Evolutionary conservation across 306 rosid genomes (phyloP).

Genomic region (Urtica urens): DNA sequence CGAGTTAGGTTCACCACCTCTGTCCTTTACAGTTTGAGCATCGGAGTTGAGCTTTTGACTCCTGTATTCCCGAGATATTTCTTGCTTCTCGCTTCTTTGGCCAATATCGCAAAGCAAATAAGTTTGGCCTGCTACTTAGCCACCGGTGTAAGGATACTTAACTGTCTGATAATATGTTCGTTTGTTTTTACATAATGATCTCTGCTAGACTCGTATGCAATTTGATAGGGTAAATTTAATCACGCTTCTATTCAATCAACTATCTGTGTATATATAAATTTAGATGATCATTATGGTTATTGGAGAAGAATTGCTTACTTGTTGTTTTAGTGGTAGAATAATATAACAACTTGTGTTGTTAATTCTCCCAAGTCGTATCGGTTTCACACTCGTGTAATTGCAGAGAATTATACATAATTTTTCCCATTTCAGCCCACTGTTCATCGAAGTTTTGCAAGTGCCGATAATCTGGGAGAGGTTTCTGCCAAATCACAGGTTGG

Average conservation of each 20-base stretch:
- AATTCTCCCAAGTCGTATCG: too few species aligned
- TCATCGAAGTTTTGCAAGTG: constrained; percentile 82
- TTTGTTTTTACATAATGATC: background rate
- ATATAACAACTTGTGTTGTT: background rate
- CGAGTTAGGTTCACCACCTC: constrained; percentile 83
- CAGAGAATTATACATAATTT: too few species aligned
- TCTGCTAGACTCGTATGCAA: too few species aligned
- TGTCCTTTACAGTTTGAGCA: constrained; percentile 58
- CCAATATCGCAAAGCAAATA: constrained; percentile 85
- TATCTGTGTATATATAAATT: too few species aligned
- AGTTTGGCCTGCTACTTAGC: constrained; percentile 81
- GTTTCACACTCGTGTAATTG: constrained; percentile 14
- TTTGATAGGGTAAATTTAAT: too few species aligned
- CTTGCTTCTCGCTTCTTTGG: constrained; percentile 78
- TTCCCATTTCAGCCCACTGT: constrained; percentile 63
- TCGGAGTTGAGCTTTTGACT: constrained; percentile 85
- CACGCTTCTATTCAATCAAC: too few species aligned
- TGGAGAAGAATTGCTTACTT: background rate
- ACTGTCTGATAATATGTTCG: constrained; percentile 1
- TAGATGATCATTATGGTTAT: background rate
- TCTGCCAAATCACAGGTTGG: constrained; percentile 94
- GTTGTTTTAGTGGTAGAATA: background rate
- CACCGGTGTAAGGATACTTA: constrained; percentile 53
- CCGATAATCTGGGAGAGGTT: constrained; percentile 86
- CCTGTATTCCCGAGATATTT: constrained; percentile 61